phyloP scores from a whole-genome alignment of 495 filamentous ascomycete species.

The Terfezia boudieri region DNA sequence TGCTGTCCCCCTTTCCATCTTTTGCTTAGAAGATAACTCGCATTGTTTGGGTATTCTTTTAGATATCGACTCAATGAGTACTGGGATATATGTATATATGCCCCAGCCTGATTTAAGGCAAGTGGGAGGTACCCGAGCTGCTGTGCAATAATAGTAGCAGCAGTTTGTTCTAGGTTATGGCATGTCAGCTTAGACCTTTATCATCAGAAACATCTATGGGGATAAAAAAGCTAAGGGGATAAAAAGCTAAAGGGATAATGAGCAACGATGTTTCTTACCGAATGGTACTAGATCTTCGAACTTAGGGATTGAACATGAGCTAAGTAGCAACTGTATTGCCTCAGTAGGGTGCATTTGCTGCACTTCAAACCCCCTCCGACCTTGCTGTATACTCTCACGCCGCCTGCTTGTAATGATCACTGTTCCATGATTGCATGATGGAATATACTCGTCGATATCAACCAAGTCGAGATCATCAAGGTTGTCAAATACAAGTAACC shows the following conservation, averaged over 20 bases:
- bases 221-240: not conserved
- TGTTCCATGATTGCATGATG: conserved; percentile 1
- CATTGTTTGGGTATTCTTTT: too few species aligned
- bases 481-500: conserved; percentile 9
- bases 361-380: not conserved
- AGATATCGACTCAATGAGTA: too few species aligned
- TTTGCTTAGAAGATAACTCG: not conserved
- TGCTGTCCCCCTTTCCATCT: not conserved
- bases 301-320: not conserved
- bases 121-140: conserved; percentile 7
- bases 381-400: not conserved
- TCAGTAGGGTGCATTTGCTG: not conserved
- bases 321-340: not conserved
- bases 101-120: conserved; percentile 8
- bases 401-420: conserved; percentile 6
- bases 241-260: not conserved
- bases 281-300: too few species aligned
- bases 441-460: conserved; percentile 2
- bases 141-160: not conserved
- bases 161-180: conserved; percentile 6
- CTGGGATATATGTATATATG: not conserved
- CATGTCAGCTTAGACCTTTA: not conserved
- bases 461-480: conserved; percentile 4
- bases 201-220: not conserved
- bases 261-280: not conserved